A percentile compares a stretch with the other conserved stretches of the same genome.
Evolutionary conservation across 306 rosid species (phyloP).

Genomic region (cucumber (Cucumis sativus)): DNA sequence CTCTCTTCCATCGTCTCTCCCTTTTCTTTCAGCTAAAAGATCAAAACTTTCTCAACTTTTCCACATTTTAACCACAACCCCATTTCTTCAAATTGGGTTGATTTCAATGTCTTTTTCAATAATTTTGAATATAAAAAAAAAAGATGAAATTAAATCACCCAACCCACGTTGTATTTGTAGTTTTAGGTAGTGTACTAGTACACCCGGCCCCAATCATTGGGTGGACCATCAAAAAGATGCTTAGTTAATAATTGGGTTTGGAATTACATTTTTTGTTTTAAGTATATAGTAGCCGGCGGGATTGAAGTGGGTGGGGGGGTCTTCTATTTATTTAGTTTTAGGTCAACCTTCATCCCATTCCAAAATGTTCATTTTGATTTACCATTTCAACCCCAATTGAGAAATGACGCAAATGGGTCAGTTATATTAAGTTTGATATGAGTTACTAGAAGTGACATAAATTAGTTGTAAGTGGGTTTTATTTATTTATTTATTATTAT

Average conservation of each 20-base stretch:
- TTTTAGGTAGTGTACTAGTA: not conserved
- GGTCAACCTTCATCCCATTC: not conserved
- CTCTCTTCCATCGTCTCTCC: slow-evolving; percentile 1
- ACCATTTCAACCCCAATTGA: too few relatives aligned
- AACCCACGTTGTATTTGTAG: slow-evolving; percentile 1
- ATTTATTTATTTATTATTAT: not conserved
- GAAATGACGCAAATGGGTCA: not conserved
- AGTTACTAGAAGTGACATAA: not conserved
- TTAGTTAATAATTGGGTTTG: not conserved
- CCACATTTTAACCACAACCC: slow-evolving; percentile 5
- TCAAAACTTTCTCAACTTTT: not conserved
- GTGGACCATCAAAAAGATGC: slow-evolving; percentile 9
- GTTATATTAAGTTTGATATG: not conserved
- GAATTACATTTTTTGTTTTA: not conserved
- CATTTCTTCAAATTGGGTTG: slow-evolving; percentile 4
- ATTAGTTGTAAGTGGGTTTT: not conserved
- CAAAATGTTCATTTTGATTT: too few relatives aligned
- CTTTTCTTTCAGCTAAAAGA: not conserved
- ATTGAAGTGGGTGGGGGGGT: slow-evolving; percentile 4
- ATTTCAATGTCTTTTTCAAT: not conserved
- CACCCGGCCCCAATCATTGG: not conserved
- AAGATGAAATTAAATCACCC: not conserved
- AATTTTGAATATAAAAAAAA: not conserved
- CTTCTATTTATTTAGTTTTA: not conserved
- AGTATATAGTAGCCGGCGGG: not conserved